phyloP scores from a whole-genome alignment of 257 asterid genomes.

The Leonotis leonurus region DNA sequence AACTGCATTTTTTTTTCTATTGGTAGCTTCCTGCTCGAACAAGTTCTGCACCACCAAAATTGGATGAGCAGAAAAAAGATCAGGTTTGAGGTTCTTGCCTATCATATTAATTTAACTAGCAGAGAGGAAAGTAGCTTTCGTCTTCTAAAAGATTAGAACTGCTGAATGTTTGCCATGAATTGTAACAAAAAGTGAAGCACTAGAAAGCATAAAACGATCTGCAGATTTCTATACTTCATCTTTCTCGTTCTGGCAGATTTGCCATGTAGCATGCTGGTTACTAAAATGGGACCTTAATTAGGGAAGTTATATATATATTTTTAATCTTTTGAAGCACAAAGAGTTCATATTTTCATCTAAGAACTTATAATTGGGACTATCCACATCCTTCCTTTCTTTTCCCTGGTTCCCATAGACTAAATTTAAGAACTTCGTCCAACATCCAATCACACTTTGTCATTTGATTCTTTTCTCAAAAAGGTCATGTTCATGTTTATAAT shows the following conservation, averaged over 20 bases:
- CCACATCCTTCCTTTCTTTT: not conserved
- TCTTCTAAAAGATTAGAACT: not conserved
- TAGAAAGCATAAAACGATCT: not conserved
- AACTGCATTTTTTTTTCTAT: slow-evolving; percentile 11
- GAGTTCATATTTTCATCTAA: not conserved
- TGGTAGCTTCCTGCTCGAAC: slow-evolving; percentile 84
- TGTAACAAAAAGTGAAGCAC: not conserved
- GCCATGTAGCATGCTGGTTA: slow-evolving; percentile 7
- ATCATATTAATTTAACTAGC: not conserved
- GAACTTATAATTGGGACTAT: not conserved
- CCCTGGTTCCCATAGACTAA: not conserved
- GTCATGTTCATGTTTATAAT: not conserved
- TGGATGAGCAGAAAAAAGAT: slow-evolving; percentile 85
- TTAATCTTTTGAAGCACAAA: not conserved
- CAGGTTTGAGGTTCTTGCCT: slow-evolving; percentile 44
- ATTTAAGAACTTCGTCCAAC: not conserved
- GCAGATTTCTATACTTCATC: not conserved
- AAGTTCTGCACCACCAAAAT: slow-evolving; percentile 88
- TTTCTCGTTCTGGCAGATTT: not conserved
- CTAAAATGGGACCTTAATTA: not conserved
- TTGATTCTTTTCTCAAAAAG: not conserved
- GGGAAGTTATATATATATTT: not conserved
- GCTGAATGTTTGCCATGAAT: not conserved
- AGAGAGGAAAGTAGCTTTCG: not conserved
- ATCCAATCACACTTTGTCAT: not conserved